Evolutionary conservation across 192 early-diverging fungal species (phyloP), one percentile per base, ranked within the genome.

Genomic region (Entomortierella parvispora): DNA sequence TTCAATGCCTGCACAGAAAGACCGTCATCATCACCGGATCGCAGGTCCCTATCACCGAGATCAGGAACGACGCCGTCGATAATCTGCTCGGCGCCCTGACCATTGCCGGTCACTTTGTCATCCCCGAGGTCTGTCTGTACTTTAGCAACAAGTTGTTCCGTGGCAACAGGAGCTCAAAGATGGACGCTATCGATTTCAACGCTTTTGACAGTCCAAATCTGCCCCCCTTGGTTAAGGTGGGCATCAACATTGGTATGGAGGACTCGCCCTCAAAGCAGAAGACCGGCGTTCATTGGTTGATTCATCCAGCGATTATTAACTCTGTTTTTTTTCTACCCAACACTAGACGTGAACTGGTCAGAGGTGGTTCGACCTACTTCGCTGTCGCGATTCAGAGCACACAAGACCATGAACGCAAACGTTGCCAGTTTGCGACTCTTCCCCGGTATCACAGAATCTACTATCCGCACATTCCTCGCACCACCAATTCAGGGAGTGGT

Each of bases 21-120:
- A 93, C 97, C 18, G 96, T 99, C 31, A 98, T 99, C 67, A 79
- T 99, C 58, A 99, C 95, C 4, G 98, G 98, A 11, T 97, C 96
- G 20, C 98, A 99, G 80, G 94, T 99, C 7, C 98, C 98, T 0
- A 85, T 99, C 44, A 94, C 96, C 18, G 98, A 99, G 79, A 91
- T 99, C 32, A 89, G 98, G 48, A 99, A 97, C 81, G 98, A 99
- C 79, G 98, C 95, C 0, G 90, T 97, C 12, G 98, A 99, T 56
- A 99, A 99, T 79, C 85, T 99, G 22, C 79, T 99, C 2, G 95
- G 96, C 1, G 96, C 96, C 4, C 84, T 99, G 28, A 99, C 95
- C 2, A 97, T 99, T 65, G 98, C 98, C 14, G 95, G 98, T 0
- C 97, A 98, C 65, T 98, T 95, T 90, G 93, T 96, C 29, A 97